Evolutionary conservation across 192 early-diverging fungal genomes (phyloP), one percentile per base, ranked within the genome.

Genomic region (Coemansia sp.): DNA sequence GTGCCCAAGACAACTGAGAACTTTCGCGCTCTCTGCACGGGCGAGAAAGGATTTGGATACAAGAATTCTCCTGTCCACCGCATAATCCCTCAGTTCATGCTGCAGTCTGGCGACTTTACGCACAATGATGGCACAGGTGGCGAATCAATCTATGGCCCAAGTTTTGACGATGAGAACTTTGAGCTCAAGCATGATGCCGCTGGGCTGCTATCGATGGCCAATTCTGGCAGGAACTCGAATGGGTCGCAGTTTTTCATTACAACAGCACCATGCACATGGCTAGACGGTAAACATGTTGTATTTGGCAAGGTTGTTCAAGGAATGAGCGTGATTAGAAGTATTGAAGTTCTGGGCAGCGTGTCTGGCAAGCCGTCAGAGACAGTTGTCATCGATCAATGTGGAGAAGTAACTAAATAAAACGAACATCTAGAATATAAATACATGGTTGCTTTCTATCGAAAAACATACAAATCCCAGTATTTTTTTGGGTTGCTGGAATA

Each of bases 1-100:
- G 89, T 90, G 12, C 96, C 96, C 73, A 90, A 88, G 83, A 97
- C 95, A 17, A 89, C 90, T 27, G 92, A 97, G 83, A 98, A 98
- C 89, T 98, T 98, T 82, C 85, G 88, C 41, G 83, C 84, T 47
- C 82, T 92, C 35, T 69, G 73, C 60, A 72, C 73, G 2, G 85
- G 85, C 23, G 67, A 78, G 53, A 54, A 81, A 39, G 77, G 75
- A 14, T 63, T 64, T 47, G 71, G 77, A 27, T 94, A 87, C 83
- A 87, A 86, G 72, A 91, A 86, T 56, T 83, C 84, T 39, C 82
- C 70, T 17, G 96, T 96, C 86, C 95, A 98, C 76, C 90, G 95
- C 50, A 82, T 94, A 10, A 94, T 94, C 67, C 87, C 91, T 71
- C 62, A 82, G 39, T 95, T 95, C 61, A 95, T 96, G 92, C 82